Percentiles rank a stretch among this genome's conserved stretches.
Conservation (phyloP, 441 rosid genomes). For the Mallotus repandus region DNA sequence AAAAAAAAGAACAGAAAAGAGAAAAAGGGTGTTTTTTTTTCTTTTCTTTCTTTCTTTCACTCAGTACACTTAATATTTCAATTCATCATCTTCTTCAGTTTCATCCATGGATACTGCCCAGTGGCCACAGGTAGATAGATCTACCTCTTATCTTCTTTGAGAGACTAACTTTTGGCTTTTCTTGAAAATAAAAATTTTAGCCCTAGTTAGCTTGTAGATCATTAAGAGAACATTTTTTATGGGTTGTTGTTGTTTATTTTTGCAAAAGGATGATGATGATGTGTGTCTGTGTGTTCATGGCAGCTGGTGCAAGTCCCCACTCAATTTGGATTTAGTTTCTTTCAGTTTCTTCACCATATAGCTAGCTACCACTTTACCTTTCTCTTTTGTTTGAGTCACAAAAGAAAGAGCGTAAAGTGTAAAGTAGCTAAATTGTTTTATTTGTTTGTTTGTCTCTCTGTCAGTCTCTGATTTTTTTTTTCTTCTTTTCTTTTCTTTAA, state of each 20-base stretch:
- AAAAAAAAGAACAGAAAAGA: conserved; percentile 12
- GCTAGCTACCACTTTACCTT: conserved; percentile 20
- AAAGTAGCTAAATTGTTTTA: conserved; percentile 34
- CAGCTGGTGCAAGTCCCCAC: conserved; percentile 44
- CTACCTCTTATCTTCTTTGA: conserved; percentile 21
- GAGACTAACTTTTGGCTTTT: conserved; percentile 6
- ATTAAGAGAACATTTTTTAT: not conserved
- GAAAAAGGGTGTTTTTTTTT: not conserved
- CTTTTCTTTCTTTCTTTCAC: conserved; percentile 15
- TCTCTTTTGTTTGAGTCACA: conserved; percentile 32
- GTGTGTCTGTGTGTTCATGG: conserved; percentile 30
- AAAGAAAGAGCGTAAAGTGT: conserved; percentile 25
- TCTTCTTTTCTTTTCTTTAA: not conserved
- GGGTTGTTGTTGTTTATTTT: not conserved
- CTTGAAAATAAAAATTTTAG: not conserved
- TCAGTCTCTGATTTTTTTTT: not conserved
- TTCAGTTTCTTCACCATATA: conserved; percentile 26
- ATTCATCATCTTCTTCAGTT: conserved; percentile 30
- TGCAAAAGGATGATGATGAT: conserved; percentile 21
- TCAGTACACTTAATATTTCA: conserved; percentile 4
- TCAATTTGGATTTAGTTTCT: conserved; percentile 33
- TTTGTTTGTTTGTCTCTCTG: conserved; percentile 31
- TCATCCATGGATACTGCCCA: conserved; percentile 82
- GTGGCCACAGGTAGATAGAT: conserved; percentile 83
- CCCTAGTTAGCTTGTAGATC: not conserved